phyloP scores from a whole-genome alignment of 1,139 yeast species.

The Eremothecium gossypii region DNA sequence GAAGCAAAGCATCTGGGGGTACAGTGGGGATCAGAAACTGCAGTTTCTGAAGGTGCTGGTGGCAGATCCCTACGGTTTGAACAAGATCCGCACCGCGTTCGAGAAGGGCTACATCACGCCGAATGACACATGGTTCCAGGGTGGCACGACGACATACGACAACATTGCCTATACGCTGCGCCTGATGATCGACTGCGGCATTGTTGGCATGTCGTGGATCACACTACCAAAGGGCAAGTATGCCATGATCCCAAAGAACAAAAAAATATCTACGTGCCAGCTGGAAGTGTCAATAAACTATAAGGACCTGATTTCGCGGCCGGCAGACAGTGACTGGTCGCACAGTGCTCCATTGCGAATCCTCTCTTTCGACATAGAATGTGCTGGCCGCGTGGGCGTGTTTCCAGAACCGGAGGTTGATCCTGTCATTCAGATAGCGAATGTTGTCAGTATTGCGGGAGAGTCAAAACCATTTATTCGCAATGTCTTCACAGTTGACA shows the following conservation, averaged over 20 bases:
- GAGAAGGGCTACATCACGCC: conserved; percentile 75
- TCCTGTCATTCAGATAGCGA: conserved; percentile 94
- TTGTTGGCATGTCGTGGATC: conserved; percentile 97
- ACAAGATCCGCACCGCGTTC: conserved; percentile 64
- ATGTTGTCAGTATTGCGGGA: conserved; percentile 80
- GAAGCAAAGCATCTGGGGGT: conserved; percentile 94
- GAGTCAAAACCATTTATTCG: conserved; percentile 72
- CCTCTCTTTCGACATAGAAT: conserved; percentile 91
- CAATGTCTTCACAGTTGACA: conserved; percentile 85
- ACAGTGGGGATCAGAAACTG: conserved; percentile 62
- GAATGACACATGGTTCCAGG: conserved; percentile 50
- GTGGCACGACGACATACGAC: conserved; percentile 67
- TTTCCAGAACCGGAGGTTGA: conserved; percentile 94
- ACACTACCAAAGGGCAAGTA: conserved; percentile 76
- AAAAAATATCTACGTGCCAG: conserved; percentile 68
- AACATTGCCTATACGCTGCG: conserved; percentile 79
- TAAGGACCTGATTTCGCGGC: conserved; percentile 62
- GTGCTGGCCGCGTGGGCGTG: conserved; percentile 95
- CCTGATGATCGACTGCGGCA: conserved; percentile 84
- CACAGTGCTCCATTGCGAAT: conserved; percentile 91
- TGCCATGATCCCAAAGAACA: conserved; percentile 33
- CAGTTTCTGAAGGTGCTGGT: conserved; percentile 73
- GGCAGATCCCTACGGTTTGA: conserved; percentile 54
- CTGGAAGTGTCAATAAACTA: conserved; percentile 68
- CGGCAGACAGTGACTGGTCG: conserved; percentile 90